Evolutionary conservation across 306 rosid species (phyloP).

Genomic region (Albizia julibrissin): DNA sequence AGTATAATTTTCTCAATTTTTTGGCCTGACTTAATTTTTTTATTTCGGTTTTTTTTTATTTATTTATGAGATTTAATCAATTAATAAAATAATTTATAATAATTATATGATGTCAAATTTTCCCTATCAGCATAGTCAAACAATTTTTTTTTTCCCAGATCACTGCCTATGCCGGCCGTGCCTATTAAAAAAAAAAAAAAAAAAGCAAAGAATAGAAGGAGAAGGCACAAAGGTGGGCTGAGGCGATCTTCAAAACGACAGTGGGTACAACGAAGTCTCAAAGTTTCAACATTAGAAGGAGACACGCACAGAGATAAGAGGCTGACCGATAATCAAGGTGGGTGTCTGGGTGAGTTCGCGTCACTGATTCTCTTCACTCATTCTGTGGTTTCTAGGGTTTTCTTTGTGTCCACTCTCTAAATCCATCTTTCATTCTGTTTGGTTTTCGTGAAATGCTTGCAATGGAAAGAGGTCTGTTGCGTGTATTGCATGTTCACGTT

Average conservation of each 20-base stretch:
- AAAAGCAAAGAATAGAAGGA: too few relatives aligned
- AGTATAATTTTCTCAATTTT: too few relatives aligned
- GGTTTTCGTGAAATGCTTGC: not conserved
- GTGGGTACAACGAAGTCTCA: not conserved
- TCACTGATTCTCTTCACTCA: not conserved
- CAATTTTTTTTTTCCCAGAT: too few relatives aligned
- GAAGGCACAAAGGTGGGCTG: not conserved
- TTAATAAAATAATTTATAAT: too few relatives aligned
- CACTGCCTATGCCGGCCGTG: too few relatives aligned
- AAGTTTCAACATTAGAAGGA: not conserved
- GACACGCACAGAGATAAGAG: not conserved
- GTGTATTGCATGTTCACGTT: not conserved
- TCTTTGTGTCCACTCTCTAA: not conserved
- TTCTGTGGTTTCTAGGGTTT: conserved; percentile 10
- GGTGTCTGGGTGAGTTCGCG: not conserved
- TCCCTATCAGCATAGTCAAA: too few relatives aligned
- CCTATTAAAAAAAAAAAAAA: too few relatives aligned
- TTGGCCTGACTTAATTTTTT: too few relatives aligned
- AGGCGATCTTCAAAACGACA: not conserved
- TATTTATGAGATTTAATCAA: too few relatives aligned
- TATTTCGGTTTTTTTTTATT: too few relatives aligned
- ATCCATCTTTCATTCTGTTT: not conserved
- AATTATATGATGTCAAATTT: too few relatives aligned
- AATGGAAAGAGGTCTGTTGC: conserved; percentile 1
- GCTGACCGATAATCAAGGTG: conserved; percentile 28